Percentiles rank a stretch among this genome's conserved stretches.
Evolutionary conservation across 208 protist genomes (phyloP).

Genomic region (Acanthamoeba triangularis): DNA sequence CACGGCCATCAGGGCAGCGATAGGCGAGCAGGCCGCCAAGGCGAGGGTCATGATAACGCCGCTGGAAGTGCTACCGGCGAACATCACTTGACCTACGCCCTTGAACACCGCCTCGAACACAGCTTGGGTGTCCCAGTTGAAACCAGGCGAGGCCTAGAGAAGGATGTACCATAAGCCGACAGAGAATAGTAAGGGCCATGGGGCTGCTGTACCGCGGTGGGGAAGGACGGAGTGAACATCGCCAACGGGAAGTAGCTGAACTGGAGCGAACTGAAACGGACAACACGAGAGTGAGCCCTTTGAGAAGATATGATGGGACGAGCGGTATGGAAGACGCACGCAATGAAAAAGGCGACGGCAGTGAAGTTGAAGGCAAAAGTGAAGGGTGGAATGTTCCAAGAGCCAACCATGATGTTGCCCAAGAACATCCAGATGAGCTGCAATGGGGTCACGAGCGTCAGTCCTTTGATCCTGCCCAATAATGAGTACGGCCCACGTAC

Average conservation of each 20-base stretch:
- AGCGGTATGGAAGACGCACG: no score
- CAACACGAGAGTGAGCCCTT: no score
- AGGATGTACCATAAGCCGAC: neutral
- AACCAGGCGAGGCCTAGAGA: neutral
- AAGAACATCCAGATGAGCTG: neutral
- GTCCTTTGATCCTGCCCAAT: neutral
- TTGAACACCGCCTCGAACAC: slow-evolving; percentile 63
- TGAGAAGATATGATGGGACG: no score
- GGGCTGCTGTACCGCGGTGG: neutral
- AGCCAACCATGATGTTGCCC: slow-evolving; percentile 17
- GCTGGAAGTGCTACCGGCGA: neutral
- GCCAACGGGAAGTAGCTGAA: slow-evolving; percentile 33
- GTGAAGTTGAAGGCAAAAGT: slow-evolving; percentile 56
- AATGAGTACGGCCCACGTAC: neutral
- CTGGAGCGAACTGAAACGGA: neutral
- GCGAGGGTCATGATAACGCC: slow-evolving; percentile 29
- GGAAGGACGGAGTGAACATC: neutral
- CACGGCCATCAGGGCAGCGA: neutral
- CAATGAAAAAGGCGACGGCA: neutral
- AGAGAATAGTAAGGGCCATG: no score
- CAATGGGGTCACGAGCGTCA: neutral
- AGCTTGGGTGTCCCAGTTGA: slow-evolving; percentile 13
- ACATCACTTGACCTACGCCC: slow-evolving; percentile 15
- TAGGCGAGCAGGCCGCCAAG: slow-evolving; percentile 10
- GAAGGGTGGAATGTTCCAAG: slow-evolving; percentile 38